Evolutionary conservation across 148 eudicot genomes (phyloP).

Genomic region (Rhododendron vialii): DNA sequence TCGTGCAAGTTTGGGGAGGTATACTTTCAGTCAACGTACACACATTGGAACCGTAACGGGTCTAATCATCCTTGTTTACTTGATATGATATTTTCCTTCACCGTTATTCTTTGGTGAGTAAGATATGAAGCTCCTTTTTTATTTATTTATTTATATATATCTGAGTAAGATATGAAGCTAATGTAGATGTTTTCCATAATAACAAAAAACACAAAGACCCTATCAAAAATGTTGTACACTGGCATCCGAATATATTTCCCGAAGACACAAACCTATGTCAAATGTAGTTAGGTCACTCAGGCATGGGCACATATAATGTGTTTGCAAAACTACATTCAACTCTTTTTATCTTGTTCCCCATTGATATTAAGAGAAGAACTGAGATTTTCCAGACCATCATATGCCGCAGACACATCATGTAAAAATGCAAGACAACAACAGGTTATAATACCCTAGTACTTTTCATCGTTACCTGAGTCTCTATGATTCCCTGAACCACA

Average conservation of each 20-base stretch:
- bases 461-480: slow-evolving; percentile 56
- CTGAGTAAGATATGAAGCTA: neutral
- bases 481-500: slow-evolving; percentile 91
- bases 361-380: neutral
- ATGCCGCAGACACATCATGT: neutral
- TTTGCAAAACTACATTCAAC: neutral
- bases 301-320: neutral
- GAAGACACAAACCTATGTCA: neutral
- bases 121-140: neutral
- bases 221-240: neutral
- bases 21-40: neutral
- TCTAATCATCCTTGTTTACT: neutral
- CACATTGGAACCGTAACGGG: neutral
- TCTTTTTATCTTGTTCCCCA: neutral
- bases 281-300: neutral
- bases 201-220: neutral
- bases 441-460: neutral
- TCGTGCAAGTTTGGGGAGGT: neutral
- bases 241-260: neutral
- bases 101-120: neutral
- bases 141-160: no score
- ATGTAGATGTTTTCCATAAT: neutral
- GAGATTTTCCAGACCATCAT: neutral
- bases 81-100: neutral
- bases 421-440: neutral